Conservation (phyloP, 106 monocot species). For the Allium fistulosum region DNA sequence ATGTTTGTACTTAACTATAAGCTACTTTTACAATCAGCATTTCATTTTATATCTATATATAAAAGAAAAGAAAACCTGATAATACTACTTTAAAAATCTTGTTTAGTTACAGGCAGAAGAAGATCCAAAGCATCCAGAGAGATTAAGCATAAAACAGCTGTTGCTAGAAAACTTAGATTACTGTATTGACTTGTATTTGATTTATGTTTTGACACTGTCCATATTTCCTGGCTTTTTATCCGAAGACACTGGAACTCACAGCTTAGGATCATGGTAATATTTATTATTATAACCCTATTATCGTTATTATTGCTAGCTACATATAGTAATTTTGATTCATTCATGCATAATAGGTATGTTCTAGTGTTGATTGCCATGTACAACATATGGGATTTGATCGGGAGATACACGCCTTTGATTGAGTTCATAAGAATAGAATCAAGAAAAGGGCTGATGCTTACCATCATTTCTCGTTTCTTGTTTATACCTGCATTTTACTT, state of each 20-base stretch:
- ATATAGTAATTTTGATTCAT: no score
- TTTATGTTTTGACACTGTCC: constrained; percentile 51
- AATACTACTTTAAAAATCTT: no score
- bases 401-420: constrained; percentile 42
- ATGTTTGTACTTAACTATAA: no score
- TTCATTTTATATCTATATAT: no score
- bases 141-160: constrained; percentile 38
- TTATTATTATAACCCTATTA: no score
- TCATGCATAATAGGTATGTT: constrained; percentile 34
- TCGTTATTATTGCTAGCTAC: no score
- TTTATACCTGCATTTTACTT: constrained; percentile 70
- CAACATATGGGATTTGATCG: constrained; percentile 49
- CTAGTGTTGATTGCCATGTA: constrained; percentile 60
- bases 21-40: no score
- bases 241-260: constrained; percentile 46
- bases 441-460: constrained; percentile 23
- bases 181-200: constrained; percentile 30
- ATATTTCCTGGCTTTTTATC: constrained; percentile 66
- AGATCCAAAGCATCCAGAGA: constrained; percentile 28
- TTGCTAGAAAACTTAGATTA: constrained; percentile 45
- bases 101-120: constrained; percentile 16
- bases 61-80: no score
- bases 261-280: constrained; percentile 43
- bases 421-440: constrained; percentile 27
- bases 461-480: constrained; percentile 33